Evolutionary conservation across 75 land plant genomes (phyloP), one percentile per base, ranked within the genome.

Genomic region (Chamaecyparis obtusa): DNA sequence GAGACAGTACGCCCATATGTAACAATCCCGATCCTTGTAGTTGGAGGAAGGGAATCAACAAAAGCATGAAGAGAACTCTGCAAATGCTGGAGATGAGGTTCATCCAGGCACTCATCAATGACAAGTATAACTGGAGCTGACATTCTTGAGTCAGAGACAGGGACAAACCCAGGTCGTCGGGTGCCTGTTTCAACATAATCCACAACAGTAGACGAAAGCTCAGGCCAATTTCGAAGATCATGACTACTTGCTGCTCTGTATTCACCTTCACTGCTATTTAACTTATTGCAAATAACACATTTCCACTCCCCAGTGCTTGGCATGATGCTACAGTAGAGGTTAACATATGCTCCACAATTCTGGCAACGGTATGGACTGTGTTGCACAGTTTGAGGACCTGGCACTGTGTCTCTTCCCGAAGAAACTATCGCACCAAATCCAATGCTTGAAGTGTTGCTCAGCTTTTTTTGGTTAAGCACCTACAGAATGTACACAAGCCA

Each of bases 391-490:
- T 95, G 96, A 83, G 97, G 96, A 83, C 94, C 90, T 9, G 95
- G 92, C 54, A 89, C 87, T 14, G 92, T 91, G 92, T 94, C 99
- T 82, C 93, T 95, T 11, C 99, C 99, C 84, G 95, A 95, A 86
- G 95, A 98, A 76, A 98, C 94, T 84, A 98, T 89, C 9, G 96
- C 99, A 71, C 99, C 99, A 92, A 98, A 97, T n/a, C 97, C 97
- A 85, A 97, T 89, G 88, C 98, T 96, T 33, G 95, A 89, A 13
- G 91, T 90, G 88, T 96, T 96, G 35, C 92, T 91, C 74, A 87
- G 91, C 91, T 97, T 98, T 85, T 97, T 98, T 55, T 93, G 93
- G 72, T 90, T 97, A 90, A 95, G 85, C 2, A 97, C 91, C 99
- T 97, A 71, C 5, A 39, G 36, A 55, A 9, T 24, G 16, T 74